Evolutionary conservation across 2,329 filamentous ascomycete species (phyloP).

Genomic region (Cordyceps farinosa): DNA sequence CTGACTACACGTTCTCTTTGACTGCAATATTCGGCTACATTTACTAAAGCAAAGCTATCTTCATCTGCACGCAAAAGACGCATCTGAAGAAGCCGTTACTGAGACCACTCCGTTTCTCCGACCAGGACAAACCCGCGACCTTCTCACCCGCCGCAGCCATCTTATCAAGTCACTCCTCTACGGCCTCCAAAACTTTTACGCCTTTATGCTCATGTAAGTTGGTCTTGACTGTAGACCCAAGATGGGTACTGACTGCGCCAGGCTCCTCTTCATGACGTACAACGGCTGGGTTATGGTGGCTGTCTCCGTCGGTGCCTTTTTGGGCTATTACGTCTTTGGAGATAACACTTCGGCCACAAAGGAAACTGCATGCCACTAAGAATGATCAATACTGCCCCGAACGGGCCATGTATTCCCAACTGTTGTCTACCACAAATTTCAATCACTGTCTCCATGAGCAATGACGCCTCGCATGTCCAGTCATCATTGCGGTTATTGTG

Average conservation of each 20-base stretch:
- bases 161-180: conserved; percentile 80
- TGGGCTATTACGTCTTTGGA: conserved; percentile 83
- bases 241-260: conserved; percentile 34
- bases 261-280: conserved; percentile 99
- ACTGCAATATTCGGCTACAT: not conserved
- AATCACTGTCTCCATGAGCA: not conserved
- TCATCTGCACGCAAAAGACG: not conserved
- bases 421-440: not conserved
- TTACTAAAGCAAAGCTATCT: conserved; percentile 7
- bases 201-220: conserved; percentile 98
- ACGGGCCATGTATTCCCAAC: not conserved
- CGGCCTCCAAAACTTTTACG: conserved; percentile 93
- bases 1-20: not conserved
- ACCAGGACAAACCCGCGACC: conserved; percentile 68
- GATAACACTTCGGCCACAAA: conserved; percentile 68
- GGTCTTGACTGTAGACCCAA: not conserved
- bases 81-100: conserved; percentile 43
- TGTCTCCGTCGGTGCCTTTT: conserved; percentile 81
- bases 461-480: not conserved
- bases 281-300: conserved; percentile 97
- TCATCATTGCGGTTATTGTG: not conserved
- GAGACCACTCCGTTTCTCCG: conserved; percentile 61
- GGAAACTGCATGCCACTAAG: conserved; percentile 85
- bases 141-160: conserved; percentile 64
- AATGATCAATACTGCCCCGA: not conserved